Percentiles rank a stretch among this genome's conserved stretches.
These are phyloP conservation scores for Verticillium zaregamsianum DNA, from an alignment of 2,329 filamentous ascomycete species.

Conservation along the genomic window DNA sequence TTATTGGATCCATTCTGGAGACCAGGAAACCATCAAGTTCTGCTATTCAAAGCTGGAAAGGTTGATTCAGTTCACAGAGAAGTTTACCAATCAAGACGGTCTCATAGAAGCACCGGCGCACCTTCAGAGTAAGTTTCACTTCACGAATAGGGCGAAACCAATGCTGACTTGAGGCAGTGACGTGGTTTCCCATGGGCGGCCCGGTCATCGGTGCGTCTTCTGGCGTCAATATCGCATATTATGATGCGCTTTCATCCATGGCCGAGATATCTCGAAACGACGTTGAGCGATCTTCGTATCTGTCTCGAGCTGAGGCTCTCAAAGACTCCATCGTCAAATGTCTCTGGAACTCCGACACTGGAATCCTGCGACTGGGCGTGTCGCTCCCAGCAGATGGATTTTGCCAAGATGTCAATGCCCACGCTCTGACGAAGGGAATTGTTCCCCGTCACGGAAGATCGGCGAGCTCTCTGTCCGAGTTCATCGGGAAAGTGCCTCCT, in stretches of 20 bases:
- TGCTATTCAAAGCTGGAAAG: conserved; percentile 2
- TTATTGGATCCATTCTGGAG: conserved; percentile 8
- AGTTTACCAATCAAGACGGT: background rate
- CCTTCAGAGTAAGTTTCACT: conserved; percentile 4
- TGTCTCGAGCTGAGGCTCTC: background rate
- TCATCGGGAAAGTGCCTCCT: background rate
- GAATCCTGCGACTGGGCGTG: conserved; percentile 1
- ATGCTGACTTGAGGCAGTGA: conserved; percentile 3
- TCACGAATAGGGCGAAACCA: too few relatives aligned
- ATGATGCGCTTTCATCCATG: conserved; percentile 5
- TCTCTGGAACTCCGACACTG: conserved; percentile 3
- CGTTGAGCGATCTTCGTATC: background rate
- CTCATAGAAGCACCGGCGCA: conserved; percentile 5
- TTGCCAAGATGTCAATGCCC: conserved; percentile 6
- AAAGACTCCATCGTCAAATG: background rate
- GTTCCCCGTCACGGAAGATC: background rate
- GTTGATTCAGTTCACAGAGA: conserved; percentile 2
- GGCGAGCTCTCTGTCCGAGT: background rate
- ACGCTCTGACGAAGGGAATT: conserved; percentile 2
- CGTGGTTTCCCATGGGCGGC: conserved; percentile 6
- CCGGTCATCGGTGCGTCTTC: conserved; percentile 5
- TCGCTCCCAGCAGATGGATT: conserved; percentile 1
- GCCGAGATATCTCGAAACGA: background rate
- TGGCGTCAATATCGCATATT: conserved; percentile 6
- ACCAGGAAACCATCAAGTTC: background rate